Evolutionary conservation across 441 rosid genomes (phyloP), one percentile per base, ranked within the genome.

Genomic region (Gossypium schwendimanii): DNA sequence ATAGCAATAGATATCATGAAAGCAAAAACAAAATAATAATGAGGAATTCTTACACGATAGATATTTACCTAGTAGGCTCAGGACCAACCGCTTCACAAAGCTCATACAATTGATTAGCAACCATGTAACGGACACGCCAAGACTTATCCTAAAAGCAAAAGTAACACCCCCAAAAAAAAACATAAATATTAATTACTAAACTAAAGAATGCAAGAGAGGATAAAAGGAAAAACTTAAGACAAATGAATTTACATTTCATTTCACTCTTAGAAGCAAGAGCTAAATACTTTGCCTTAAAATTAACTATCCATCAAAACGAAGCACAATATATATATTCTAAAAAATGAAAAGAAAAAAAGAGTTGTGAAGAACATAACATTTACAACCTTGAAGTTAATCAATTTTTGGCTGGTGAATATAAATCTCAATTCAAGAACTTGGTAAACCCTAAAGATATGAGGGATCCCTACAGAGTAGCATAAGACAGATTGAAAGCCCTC

Each of bases 61-160:
- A 50, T 21, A 78, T 76, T 26, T 89, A 90, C 98, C 87, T 91
- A 6, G 96, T 92, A 61, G 94, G 88, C 80, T 89, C 97, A 73
- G 98, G 96, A 75, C 98, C 98, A 76, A 94, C 97, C 78, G 97
- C 96, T 83, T 92, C 98, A 73, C 94, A 94, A 28, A 94, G 84
- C 81, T 88, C 98, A 78, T 92, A 94, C 59, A 94, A 83, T 78
- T 94, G 97, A 84, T 92, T 91, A 57, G 98, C 97, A 62, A 92
- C 98, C 98, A 89, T 94, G 87, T 91, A 94, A 15, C 98, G 96
- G 53, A 94, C 98, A 67, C 97, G 96, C 98, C 98, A 94, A 71
- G 98, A 94, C 73, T 94, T 94, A 75, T 94, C 98, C 98, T 94
- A 85, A 18, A 20, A 33, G 9, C 74, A 64, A 78, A 72, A 49